Base-by-base conservation (phyloP, 2,329 filamentous ascomycete genomes). In the Microdochium trichocladiopsis region DNA sequence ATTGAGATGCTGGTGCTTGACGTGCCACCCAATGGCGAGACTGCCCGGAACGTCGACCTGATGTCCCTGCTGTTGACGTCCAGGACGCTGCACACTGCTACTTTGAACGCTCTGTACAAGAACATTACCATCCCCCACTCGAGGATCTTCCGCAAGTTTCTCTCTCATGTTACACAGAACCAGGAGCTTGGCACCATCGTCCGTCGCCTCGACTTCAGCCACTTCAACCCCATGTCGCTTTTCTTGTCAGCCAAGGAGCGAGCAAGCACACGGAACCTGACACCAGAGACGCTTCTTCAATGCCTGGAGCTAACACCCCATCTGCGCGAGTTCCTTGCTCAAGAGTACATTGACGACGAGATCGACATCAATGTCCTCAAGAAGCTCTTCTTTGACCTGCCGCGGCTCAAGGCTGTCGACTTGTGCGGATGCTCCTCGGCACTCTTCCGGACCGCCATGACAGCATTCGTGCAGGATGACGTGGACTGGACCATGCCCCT, bases 101-200 rank as follows among this genome's bases (percentile, higher is more conserved):
- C 88, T 3, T 73, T 92, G 31, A 80, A 82, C 58, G 87, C 88
- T 6, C 78, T 94, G 49, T 93, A 93, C 72, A 80, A 82, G 58
- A 83, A 88, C 66, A 87, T 93, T 66, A 90, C 87, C 45, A 87
- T 93, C 59, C 88, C 89, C 5, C 88, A 92, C 73, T 93, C 89
- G 24, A 77, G 84, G 55, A 90, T 91, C 65, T 94, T 92, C 71
- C 84, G 84, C 64, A 93, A 93, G 69, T 90, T 91, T 60, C 78
- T 91, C 49, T 75, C 77, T 53, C 88, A 89, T 62, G 75, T 93
- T 57, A 73, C 75, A 47, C 72, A 79, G 53, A 84, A 91, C 64
- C 80, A 83, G 2, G 75, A 83, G 9, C 75, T 92, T 51, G 89
- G 88, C 47, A 86, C 83, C 41, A 83, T 92, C 60, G 87, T 93